phyloP scores from a whole-genome alignment of 2,329 filamentous ascomycete species.

The Alternaria triticimaculans region DNA sequence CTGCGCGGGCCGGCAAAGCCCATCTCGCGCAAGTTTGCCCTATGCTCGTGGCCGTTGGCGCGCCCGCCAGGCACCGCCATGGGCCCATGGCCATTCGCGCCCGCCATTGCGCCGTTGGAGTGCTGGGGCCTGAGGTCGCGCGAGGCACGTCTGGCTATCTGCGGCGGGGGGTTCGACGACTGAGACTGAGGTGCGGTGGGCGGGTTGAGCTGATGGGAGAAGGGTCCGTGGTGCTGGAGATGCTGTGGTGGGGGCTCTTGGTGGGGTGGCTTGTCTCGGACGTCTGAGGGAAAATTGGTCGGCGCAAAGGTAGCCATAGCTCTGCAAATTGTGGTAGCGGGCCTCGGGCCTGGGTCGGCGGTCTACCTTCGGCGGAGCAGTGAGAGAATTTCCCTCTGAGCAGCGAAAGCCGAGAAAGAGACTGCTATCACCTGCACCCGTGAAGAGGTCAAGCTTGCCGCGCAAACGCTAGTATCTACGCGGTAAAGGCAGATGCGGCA shows the following conservation, averaged over 20 bases:
- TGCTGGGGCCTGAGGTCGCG: constrained; percentile 39
- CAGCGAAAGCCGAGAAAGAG: constrained; percentile 21
- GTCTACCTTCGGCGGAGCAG: constrained; percentile 7
- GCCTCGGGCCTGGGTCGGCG: constrained; percentile 6
- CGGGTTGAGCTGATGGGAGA: constrained; percentile 37
- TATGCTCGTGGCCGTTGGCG: constrained; percentile 40
- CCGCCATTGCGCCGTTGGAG: constrained; percentile 42
- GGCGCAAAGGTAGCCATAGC: constrained; percentile 42
- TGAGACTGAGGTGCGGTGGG: constrained; percentile 22
- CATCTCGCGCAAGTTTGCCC: constrained; percentile 45
- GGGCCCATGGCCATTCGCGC: constrained; percentile 44
- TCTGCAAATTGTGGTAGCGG: constrained; percentile 8
- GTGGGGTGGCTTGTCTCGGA: constrained; percentile 40
- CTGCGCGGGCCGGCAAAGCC: constrained; percentile 53
- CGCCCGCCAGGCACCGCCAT: constrained; percentile 47
- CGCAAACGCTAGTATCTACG: constrained; percentile 24
- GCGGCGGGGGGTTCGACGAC: constrained; percentile 28
- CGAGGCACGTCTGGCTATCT: constrained; percentile 36
- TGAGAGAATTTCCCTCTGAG: constrained; percentile 7
- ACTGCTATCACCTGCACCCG: constrained; percentile 25
- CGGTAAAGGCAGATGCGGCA: constrained; percentile 22
- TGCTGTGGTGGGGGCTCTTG: constrained; percentile 38
- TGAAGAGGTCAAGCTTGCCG: constrained; percentile 12
- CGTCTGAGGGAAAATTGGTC: constrained; percentile 23
- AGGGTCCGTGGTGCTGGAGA: constrained; percentile 30